Evolutionary conservation across 306 rosid species (phyloP).

Genomic region (Malus fusca): DNA sequence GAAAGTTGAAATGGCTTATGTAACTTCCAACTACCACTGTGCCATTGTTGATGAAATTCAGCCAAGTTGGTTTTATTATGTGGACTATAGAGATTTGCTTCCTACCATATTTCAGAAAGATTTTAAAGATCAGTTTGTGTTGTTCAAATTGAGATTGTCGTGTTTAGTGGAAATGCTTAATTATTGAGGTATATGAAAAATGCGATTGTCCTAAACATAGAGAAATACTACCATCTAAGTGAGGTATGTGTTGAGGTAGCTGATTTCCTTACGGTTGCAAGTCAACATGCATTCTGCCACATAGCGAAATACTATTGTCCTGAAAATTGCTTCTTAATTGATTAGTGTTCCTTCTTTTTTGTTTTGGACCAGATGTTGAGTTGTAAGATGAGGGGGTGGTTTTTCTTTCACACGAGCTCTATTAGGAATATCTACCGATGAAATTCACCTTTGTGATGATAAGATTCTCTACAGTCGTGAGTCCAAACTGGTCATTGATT

Average conservation of each 20-base stretch:
- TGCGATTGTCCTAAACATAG: background rate
- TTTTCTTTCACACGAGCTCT: constrained; percentile 85
- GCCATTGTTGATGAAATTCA: constrained; percentile 93
- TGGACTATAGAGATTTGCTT: constrained; percentile 15
- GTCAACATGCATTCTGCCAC: background rate
- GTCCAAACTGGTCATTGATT: background rate
- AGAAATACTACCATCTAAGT: background rate
- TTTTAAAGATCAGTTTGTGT: background rate
- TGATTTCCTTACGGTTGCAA: background rate
- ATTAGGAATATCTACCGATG: constrained; percentile 86
- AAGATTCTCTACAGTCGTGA: background rate
- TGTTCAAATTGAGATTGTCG: background rate
- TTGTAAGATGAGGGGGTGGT: constrained; percentile 54
- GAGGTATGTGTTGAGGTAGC: background rate
- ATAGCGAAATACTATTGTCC: background rate
- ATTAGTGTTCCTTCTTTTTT: constrained; percentile 5
- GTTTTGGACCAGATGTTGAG: constrained; percentile 70
- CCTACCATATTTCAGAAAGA: background rate
- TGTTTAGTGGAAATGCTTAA: background rate
- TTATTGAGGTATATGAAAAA: background rate
- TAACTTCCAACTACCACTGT: constrained; percentile 58
- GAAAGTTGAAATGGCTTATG: constrained; percentile 97
- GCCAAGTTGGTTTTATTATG: constrained; percentile 42
- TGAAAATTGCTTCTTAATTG: background rate
- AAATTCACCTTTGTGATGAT: constrained; percentile 83